Percentiles rank a stretch among this genome's conserved stretches.
Evolutionary conservation across 169 alveolate genomes (phyloP).

Genomic region (Plasmodium inui): DNA sequence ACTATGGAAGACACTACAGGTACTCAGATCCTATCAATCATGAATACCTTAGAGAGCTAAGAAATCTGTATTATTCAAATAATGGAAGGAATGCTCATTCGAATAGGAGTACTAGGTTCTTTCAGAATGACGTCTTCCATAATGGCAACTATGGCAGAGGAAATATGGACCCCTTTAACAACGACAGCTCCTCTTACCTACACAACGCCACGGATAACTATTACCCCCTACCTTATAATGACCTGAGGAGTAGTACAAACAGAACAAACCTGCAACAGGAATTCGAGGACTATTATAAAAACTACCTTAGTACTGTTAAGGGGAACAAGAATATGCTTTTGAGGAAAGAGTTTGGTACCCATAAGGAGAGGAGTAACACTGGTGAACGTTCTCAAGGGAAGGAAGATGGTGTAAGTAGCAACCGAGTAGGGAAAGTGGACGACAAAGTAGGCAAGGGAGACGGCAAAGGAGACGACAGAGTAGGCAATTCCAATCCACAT

Average conservation of each 20-base stretch:
- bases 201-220: slow-evolving; percentile 2
- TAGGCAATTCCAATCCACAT: not conserved
- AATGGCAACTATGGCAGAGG: not conserved
- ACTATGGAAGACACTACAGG: slow-evolving; percentile 46
- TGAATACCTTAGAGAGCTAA: slow-evolving; percentile 18
- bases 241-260: not conserved
- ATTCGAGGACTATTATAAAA: slow-evolving; percentile 70
- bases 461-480: not conserved
- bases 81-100: not conserved
- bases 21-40: slow-evolving; percentile 27
- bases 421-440: not conserved
- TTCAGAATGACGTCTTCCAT: not conserved
- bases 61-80: slow-evolving; percentile 32
- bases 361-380: not conserved
- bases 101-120: slow-evolving; percentile 5
- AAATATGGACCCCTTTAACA: not conserved
- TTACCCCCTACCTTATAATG: slow-evolving; percentile 39
- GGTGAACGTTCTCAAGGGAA: not conserved
- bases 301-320: slow-evolving; percentile 15
- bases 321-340: slow-evolving; percentile 16
- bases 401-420: slow-evolving; percentile 11
- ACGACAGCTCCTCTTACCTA: not conserved
- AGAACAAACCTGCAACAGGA: slow-evolving; percentile 53
- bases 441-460: not conserved
- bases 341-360: not conserved